Base-by-base conservation (phyloP, 768 basidiomycete genomes). In the Naganishia friedmannii region DNA sequence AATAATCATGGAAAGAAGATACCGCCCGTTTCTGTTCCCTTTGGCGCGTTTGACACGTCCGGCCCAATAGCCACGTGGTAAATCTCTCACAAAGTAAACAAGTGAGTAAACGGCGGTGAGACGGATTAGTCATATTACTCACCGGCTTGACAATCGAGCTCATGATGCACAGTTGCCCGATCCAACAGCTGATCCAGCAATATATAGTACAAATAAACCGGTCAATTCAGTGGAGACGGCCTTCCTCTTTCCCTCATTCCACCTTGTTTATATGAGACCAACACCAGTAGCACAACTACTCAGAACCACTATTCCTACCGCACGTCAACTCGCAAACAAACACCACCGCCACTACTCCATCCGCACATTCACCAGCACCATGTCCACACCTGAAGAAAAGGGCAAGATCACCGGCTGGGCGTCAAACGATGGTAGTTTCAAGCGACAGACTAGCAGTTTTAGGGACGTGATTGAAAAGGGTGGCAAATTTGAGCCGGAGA, bases 401-500 rank as follows among this genome's bases (percentile, higher is more conserved):
- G 28, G 28, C 9, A 68, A 68, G 28, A 87, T 90, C 65, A 79
- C 83, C 13, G 86, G 85, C 74, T 84, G 84, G 78, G 82, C 84
- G 3, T 83, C 85, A 65, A 70, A 82, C 0, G 88, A 90, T 71
- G 91, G 91, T 6, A 84, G 86, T 0, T 92, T 89, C 84, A 86
- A 87, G 74, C 82, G 88, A 34, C 82, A 83, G 53, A 77, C 82
- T 19, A 85, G 87, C 12, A 74, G 83, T 0, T 90, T 89, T 82
- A 79, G 88, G 23, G 84, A 86, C 74, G 74, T 68, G 34, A 86
- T 90, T 74, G 79, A 85, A 76, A 83, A 84, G 63, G 86, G 85
- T 3, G 87, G 87, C 28, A 77, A 85, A 72, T 91, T 89, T 74
- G 82, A 86, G 54, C 88, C 94, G 1, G 93, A 93, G 79, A 86